A percentile compares a stretch with the other conserved stretches of the same genome.
Conservation (phyloP, 768 basidiomycete species). For the Russula vinacea region DNA sequence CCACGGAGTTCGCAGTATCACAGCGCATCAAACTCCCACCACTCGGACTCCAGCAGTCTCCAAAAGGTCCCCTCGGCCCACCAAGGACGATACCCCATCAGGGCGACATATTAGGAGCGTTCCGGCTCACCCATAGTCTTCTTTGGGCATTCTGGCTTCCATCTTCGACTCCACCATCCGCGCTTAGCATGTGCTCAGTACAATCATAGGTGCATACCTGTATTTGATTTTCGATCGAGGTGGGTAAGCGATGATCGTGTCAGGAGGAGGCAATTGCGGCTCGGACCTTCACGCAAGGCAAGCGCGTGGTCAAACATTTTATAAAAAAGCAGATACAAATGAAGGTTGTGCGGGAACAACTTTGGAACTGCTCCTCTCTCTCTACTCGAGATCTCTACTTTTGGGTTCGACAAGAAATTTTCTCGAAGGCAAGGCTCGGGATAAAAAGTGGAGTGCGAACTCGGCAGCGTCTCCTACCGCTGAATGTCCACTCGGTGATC, state of each 20-base stretch:
- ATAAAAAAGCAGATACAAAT: neutral
- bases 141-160: neutral
- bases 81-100: neutral
- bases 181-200: neutral
- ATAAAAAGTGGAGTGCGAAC: neutral
- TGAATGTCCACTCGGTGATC: slow-evolving; percentile 1
- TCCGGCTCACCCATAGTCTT: neutral
- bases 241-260: neutral
- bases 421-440: neutral
- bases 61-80: neutral
- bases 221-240: neutral
- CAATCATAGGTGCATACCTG: too few species aligned
- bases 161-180: neutral
- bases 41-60: neutral
- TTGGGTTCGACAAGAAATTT: slow-evolving; percentile 1
- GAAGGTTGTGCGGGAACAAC: neutral
- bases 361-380: neutral
- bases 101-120: neutral
- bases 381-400: neutral
- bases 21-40: neutral
- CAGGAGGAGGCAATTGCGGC: neutral
- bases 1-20: neutral
- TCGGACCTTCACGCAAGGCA: slow-evolving; percentile 7
- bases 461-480: neutral
- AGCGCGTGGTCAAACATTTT: neutral